Conservation (phyloP, 768 basidiomycete genomes). For the Sarcodon aspratus region DNA sequence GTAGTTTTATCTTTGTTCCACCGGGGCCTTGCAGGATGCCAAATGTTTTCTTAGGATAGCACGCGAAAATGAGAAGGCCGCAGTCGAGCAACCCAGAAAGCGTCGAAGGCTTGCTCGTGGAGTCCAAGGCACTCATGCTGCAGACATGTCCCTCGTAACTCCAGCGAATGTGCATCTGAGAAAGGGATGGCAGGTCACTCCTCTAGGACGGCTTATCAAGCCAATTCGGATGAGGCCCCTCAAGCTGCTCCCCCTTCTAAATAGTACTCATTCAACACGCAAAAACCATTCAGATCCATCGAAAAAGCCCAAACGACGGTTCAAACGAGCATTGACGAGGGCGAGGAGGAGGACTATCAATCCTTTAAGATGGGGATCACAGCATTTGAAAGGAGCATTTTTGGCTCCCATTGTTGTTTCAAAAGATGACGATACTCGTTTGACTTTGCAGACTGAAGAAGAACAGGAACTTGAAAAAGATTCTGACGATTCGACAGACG, state of each 20-base stretch:
- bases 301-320: conserved; percentile 8
- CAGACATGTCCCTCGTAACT: conserved; percentile 57
- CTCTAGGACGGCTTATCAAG: conserved; percentile 51
- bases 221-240: conserved; percentile 63
- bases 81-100: conserved; percentile 23
- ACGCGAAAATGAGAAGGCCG: conserved; percentile 9
- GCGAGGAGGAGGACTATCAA: conserved; percentile 61
- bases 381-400: conserved; percentile 60
- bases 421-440: background rate
- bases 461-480: background rate
- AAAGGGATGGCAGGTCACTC: conserved; percentile 59
- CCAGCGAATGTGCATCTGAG: conserved; percentile 39
- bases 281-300: background rate
- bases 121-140: conserved; percentile 31
- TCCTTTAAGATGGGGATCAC: conserved; percentile 58
- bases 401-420: conserved; percentile 22
- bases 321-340: conserved; percentile 26
- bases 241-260: conserved; percentile 37
- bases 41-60: conserved; percentile 14
- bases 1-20: conserved; percentile 8
- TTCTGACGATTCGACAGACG: background rate
- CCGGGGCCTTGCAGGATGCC: background rate
- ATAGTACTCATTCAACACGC: conserved; percentile 1
- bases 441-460: background rate
- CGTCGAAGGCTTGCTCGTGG: conserved; percentile 27